Base-by-base conservation (phyloP, 352 stramenopile species). In the Phytophthora nicotianae region DNA sequence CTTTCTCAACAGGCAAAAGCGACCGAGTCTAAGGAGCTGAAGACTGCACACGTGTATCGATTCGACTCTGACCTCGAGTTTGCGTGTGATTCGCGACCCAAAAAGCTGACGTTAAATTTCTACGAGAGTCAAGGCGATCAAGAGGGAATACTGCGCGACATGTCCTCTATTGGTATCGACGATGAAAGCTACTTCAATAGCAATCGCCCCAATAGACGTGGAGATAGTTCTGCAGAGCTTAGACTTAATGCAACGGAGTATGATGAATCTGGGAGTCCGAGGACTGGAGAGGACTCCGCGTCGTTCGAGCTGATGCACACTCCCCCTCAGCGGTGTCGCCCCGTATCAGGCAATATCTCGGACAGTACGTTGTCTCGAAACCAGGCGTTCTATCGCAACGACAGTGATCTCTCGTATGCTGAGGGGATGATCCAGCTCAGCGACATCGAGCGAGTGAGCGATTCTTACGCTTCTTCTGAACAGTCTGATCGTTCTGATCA, bases 21-120 rank as follows among this genome's bases (percentile, higher is more conserved):
- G 7, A 72, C 85, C 16, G 76, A 87, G 54, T 92, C 83, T 0
- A 91, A 92, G 57, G 81, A 91, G 38, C 56, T 89, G 9, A 88
- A 87, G 37, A 95, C 79, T 23, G 76, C 83, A 4, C 83, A 93
- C 45, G 82, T 95, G 17, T 95, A 93, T 66, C 84, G 86, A 5
- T 95, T 95, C 29, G 83, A 95, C 49, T 82, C 84, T 0, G 86
- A 95, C 41, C 65, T 80, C 11, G 81, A 91, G 62, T 91, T 95
- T 59, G 75, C 81, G 4, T 88, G 70, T 32, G 71, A 88, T 17
- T 70, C 72, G 10, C 79, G 86, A 4, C 86, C 86, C 7, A 89
- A 86, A 58, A 87, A 84, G 46, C 72, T 95, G 0, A 74, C 74
- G 1, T 47, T 95, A 55, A 91, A 72, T 32, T 77, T 93, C 20